Conservation (phyloP, 192 early-diverging fungal genomes). For the Phlyctochytrium arcticum region DNA sequence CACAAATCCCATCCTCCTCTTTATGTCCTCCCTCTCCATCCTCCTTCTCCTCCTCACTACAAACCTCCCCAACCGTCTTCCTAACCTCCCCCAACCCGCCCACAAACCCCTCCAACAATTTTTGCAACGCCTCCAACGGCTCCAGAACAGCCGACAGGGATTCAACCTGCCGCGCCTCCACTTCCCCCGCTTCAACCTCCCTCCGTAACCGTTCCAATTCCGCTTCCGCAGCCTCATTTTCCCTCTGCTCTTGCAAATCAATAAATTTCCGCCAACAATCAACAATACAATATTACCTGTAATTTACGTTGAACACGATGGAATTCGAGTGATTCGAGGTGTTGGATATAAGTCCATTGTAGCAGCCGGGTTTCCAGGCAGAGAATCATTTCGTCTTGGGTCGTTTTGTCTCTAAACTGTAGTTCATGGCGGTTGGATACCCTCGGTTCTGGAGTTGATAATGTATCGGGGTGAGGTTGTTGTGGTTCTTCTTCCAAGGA, state of each 20-base stretch:
- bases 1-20: too few relatives aligned
- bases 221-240: too few relatives aligned
- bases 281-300: not conserved
- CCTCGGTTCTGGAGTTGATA: too few relatives aligned
- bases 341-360: not conserved
- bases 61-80: too few relatives aligned
- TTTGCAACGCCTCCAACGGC: not conserved
- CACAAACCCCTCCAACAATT: too few relatives aligned
- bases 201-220: too few relatives aligned
- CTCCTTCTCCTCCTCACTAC: too few relatives aligned
- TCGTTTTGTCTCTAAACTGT: too few relatives aligned
- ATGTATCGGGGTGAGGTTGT: not conserved
- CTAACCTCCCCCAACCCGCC: too few relatives aligned
- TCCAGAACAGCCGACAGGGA: not conserved
- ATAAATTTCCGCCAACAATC: not conserved
- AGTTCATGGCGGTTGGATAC: too few relatives aligned
- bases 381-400: not conserved
- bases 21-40: too few relatives aligned
- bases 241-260: not conserved
- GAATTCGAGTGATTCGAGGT: not conserved
- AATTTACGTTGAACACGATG: not conserved
- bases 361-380: not conserved
- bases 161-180: not conserved
- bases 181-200: not conserved
- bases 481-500: not conserved